Evolutionary conservation across 116 monocot genomes (phyloP).

Genomic region (Trichopus zeylanicus): DNA sequence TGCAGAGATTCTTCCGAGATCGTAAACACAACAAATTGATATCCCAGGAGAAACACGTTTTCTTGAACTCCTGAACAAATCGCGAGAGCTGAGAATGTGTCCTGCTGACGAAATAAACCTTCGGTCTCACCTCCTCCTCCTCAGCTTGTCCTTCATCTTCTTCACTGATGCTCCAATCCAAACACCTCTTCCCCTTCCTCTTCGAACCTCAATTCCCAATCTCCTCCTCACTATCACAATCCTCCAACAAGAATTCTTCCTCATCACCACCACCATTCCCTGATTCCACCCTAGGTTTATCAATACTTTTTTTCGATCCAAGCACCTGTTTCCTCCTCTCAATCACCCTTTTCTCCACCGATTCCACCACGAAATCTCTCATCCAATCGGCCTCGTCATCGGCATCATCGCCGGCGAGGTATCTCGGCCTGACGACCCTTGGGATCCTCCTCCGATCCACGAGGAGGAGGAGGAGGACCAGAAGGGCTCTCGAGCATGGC

Average conservation of each 20-base stretch:
- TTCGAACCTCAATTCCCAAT: conserved; percentile 31
- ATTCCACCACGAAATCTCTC: conserved; percentile 50
- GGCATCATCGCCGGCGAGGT: background rate
- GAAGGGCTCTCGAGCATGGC: conserved; percentile 98
- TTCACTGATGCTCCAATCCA: conserved; percentile 36
- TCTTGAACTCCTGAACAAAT: conserved; percentile 84
- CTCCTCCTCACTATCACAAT: conserved; percentile 63
- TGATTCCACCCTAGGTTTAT: background rate
- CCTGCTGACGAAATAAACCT: conserved; percentile 79
- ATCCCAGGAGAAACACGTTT: conserved; percentile 50
- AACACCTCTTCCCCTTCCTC: conserved; percentile 35
- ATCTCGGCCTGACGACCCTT: background rate
- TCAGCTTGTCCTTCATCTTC: conserved; percentile 24
- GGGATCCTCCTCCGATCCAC: conserved; percentile 30
- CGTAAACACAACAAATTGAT: conserved; percentile 65
- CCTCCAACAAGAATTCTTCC: conserved; percentile 73
- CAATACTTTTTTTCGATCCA: conserved; percentile 1
- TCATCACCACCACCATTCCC: conserved; percentile 32
- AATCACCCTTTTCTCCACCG: conserved; percentile 9
- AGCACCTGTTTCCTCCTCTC: conserved; percentile 15
- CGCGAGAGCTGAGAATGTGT: conserved; percentile 92
- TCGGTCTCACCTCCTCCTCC: conserved; percentile 55
- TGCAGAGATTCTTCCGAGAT: conserved; percentile 84
- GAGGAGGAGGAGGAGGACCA: too few relatives aligned
- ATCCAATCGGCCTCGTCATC: conserved; percentile 86